Conservation (phyloP, 768 basidiomycete genomes). For the Myochromella boudieri region DNA sequence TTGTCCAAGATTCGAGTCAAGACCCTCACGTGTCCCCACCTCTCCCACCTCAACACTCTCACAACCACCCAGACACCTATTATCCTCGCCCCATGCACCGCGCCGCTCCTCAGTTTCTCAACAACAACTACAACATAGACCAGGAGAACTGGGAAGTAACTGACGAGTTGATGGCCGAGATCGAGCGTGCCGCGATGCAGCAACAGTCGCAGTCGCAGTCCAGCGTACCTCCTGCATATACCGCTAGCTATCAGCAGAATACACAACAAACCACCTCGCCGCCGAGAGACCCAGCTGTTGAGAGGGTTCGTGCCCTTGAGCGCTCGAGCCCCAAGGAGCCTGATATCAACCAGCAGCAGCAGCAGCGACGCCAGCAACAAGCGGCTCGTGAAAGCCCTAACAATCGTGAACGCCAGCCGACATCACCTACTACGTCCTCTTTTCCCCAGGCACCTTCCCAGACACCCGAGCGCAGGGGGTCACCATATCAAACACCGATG, state of each 20-base stretch:
- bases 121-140: slow-evolving; percentile 52
- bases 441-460: slow-evolving; percentile 40
- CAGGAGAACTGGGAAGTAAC: slow-evolving; percentile 65
- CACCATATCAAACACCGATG: slow-evolving; percentile 51
- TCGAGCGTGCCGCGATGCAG: slow-evolving; percentile 69
- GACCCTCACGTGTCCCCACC: slow-evolving; percentile 36
- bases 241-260: slow-evolving; percentile 24
- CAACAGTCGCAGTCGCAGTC: slow-evolving; percentile 52
- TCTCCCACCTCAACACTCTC: slow-evolving; percentile 29
- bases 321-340: slow-evolving; percentile 55
- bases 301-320: slow-evolving; percentile 53
- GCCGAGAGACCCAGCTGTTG: slow-evolving; percentile 51
- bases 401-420: slow-evolving; percentile 42
- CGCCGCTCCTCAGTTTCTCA: slow-evolving; percentile 53
- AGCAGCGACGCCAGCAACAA: slow-evolving; percentile 35
- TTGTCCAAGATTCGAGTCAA: slow-evolving; percentile 24
- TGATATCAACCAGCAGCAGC: slow-evolving; percentile 36
- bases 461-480: slow-evolving; percentile 53
- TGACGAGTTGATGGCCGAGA: slow-evolving; percentile 66
- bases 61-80: slow-evolving; percentile 38
- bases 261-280: slow-evolving; percentile 38
- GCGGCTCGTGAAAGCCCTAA: slow-evolving; percentile 48
- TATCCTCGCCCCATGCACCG: slow-evolving; percentile 69
- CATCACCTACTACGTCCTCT: slow-evolving; percentile 33
- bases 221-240: slow-evolving; percentile 31